Evolutionary conservation across 768 basidiomycete species (phyloP).

Genomic region (Nidularia pulvinata): DNA sequence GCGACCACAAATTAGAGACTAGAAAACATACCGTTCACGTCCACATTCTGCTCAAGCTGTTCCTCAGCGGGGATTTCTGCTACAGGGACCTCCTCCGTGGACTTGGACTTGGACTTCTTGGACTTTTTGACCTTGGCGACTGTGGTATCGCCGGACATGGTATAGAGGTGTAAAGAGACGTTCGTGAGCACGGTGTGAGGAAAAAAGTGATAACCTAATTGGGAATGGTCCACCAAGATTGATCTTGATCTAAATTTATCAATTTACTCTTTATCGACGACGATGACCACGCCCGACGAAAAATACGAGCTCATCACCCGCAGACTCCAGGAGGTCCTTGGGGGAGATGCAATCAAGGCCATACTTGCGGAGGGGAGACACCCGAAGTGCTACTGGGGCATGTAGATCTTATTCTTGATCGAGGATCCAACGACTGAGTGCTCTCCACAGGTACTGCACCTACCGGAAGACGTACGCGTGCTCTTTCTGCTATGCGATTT

Average conservation of each 20-base stretch:
- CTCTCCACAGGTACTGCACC: constrained; percentile 76
- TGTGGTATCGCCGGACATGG: background rate
- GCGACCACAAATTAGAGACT: constrained; percentile 1
- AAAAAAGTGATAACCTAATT: no score
- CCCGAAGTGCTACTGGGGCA: constrained; percentile 93
- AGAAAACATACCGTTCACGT: constrained; percentile 6
- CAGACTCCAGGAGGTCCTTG: constrained; percentile 84
- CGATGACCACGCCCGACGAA: constrained; percentile 38
- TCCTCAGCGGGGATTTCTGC: background rate
- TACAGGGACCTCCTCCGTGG: constrained; percentile 13
- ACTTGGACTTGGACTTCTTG: constrained; percentile 21
- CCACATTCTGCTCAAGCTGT: constrained; percentile 1
- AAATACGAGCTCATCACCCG: constrained; percentile 86
- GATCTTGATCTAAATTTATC: no score
- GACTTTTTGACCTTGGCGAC: constrained; percentile 4
- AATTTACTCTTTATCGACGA: no score
- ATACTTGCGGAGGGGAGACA: constrained; percentile 76
- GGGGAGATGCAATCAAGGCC: constrained; percentile 79
- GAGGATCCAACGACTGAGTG: constrained; percentile 3
- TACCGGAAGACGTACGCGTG: constrained; percentile 87
- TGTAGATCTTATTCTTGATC: constrained; percentile 2
- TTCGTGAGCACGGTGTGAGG: no score
- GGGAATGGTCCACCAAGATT: no score
- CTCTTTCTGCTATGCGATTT: constrained; percentile 1
- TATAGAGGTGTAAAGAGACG: no score